Evolutionary conservation across 1,139 yeast genomes (phyloP).

Genomic region (Candida sanyaensis): DNA sequence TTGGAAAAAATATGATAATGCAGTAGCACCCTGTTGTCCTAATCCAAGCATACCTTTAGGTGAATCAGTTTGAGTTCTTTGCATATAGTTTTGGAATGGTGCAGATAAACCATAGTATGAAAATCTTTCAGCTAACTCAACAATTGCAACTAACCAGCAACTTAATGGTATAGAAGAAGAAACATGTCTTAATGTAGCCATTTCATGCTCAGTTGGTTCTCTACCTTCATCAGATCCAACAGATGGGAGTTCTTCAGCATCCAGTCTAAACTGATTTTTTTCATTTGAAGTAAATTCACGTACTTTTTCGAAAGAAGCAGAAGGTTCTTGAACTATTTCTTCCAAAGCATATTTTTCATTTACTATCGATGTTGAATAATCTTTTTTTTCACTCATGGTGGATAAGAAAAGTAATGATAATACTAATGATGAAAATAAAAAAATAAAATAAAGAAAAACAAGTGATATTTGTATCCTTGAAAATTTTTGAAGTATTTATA

Average conservation of each 20-base stretch:
- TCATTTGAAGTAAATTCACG: not conserved
- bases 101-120: constrained; percentile 79
- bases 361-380: not conserved
- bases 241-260: constrained; percentile 1
- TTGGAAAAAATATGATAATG: constrained; percentile 71
- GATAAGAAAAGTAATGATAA: not conserved
- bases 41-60: constrained; percentile 65
- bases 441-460: too few species aligned
- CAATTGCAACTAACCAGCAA: constrained; percentile 73
- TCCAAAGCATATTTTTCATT: not conserved
- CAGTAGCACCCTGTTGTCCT: constrained; percentile 67
- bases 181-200: constrained; percentile 41
- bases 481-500: not conserved
- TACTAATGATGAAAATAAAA: too few species aligned
- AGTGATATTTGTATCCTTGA: not conserved
- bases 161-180: constrained; percentile 38
- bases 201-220: constrained; percentile 38
- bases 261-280: not conserved
- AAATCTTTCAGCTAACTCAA: constrained; percentile 80
- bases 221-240: constrained; percentile 21
- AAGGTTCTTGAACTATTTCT: not conserved
- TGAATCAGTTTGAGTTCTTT: constrained; percentile 42
- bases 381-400: not conserved
- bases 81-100: constrained; percentile 78
- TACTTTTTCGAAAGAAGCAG: not conserved